Conservation (phyloP, 306 rosid genomes). For the Pachyrhizus erosus region DNA sequence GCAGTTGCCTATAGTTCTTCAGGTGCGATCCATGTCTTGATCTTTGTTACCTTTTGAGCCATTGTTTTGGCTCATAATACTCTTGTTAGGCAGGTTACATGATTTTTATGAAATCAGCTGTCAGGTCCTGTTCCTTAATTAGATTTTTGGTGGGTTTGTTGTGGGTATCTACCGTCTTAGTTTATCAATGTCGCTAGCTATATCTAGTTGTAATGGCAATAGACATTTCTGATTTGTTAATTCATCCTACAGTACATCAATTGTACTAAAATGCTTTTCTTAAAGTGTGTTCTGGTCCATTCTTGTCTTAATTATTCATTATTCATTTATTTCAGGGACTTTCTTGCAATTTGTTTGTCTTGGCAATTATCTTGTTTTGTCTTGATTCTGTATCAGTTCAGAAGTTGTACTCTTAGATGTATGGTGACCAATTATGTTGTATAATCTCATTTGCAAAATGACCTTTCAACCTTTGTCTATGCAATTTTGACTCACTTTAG, state of each 20-base stretch:
- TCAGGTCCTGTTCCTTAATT: slow-evolving; percentile 19
- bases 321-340: neutral
- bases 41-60: slow-evolving; percentile 43
- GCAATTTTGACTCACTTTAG: neutral
- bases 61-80: slow-evolving; percentile 33
- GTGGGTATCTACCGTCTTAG: slow-evolving; percentile 13
- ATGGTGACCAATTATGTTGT: neutral
- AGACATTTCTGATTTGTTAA: neutral
- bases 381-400: slow-evolving; percentile 31
- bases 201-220: slow-evolving; percentile 4
- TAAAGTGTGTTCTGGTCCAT: slow-evolving; percentile 1
- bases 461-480: slow-evolving; percentile 1
- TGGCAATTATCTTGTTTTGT: neutral
- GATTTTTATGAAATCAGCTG: slow-evolving; percentile 35
- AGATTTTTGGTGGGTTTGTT: slow-evolving; percentile 42
- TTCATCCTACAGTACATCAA: neutral
- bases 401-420: neutral
- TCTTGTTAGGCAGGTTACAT: slow-evolving; percentile 40
- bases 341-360: slow-evolving; percentile 24
- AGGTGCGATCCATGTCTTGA: slow-evolving; percentile 59
- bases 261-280: neutral
- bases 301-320: slow-evolving; percentile 15
- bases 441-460: slow-evolving; percentile 2
- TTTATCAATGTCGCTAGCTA: neutral
- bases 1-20: slow-evolving; percentile 98